A percentile compares a stretch with the other conserved stretches of the same genome.
Evolutionary conservation across 169 alveolate species (phyloP).

Genomic region (Cryptosporidium tyzzeri): DNA sequence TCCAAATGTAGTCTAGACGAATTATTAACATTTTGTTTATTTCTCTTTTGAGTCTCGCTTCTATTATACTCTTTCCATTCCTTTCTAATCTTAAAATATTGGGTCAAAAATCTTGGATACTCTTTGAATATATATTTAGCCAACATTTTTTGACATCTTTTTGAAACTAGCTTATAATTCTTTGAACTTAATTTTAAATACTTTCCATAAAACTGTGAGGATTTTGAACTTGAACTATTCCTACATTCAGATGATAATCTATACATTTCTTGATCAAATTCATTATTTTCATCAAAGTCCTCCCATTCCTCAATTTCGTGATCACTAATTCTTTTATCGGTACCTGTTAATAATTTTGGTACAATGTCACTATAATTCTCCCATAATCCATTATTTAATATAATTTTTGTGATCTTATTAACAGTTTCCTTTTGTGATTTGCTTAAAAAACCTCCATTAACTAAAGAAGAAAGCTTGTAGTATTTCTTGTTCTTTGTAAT

Average conservation of each 20-base stretch:
- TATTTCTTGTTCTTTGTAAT: conserved; percentile 55
- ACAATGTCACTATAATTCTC: conserved; percentile 41
- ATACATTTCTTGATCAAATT: conserved; percentile 12
- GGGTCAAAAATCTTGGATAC: conserved; percentile 56
- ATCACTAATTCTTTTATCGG: conserved; percentile 21
- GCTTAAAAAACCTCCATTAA: conserved; percentile 28
- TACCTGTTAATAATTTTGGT: conserved; percentile 56
- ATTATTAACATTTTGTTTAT: conserved; percentile 29
- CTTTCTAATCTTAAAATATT: conserved; percentile 47
- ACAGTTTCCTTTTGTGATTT: conserved; percentile 55
- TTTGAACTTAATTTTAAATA: conserved; percentile 31
- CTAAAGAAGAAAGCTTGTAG: conserved; percentile 30
- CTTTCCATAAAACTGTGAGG: conserved; percentile 44
- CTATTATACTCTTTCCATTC: conserved; percentile 34
- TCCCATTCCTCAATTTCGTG: conserved; percentile 50
- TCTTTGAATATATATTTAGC: conserved; percentile 71
- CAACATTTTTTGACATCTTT: conserved; percentile 52
- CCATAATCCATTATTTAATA: conserved; percentile 62
- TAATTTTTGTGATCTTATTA: conserved; percentile 48
- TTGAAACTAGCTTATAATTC: conserved; percentile 38
- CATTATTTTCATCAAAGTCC: conserved; percentile 34
- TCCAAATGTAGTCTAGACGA: conserved; percentile 59
- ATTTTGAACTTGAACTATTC: not conserved
- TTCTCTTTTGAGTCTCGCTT: conserved; percentile 18
- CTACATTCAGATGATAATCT: not conserved